Conservation (phyloP, 139 green algal genomes). For the Chlamydomonas asymmetrica region DNA sequence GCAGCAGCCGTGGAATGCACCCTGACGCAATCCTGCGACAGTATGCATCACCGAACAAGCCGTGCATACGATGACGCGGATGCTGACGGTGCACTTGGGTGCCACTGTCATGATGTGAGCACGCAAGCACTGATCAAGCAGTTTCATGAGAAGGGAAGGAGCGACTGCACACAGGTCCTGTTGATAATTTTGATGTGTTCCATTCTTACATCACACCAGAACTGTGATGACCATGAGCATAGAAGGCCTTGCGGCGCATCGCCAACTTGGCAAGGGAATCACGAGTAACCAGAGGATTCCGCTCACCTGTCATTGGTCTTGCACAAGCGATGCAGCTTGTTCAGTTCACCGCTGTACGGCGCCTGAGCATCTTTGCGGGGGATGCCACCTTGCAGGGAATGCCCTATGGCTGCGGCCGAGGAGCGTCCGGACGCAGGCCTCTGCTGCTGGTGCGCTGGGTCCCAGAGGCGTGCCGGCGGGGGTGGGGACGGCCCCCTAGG, state of each 20-base stretch:
- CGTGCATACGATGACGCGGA: no score
- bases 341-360: constrained; percentile 29
- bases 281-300: no score
- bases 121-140: no score
- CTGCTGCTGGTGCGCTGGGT: no score
- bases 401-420: neutral
- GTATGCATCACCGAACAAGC: constrained; percentile 1
- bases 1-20: constrained; percentile 40
- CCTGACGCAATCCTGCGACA: constrained; percentile 32
- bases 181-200: neutral
- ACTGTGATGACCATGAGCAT: no score
- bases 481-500: no score
- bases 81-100: no score
- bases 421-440: constrained; percentile 1
- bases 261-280: no score
- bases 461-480: no score
- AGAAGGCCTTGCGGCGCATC: no score
- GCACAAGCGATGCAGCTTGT: constrained; percentile 32
- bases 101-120: no score
- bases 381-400: neutral
- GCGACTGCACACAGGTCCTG: neutral
- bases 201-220: neutral
- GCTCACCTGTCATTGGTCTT: constrained; percentile 35
- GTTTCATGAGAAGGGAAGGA: neutral
- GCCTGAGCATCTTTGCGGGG: no score